These are phyloP conservation scores for Penicillium coprophilum DNA, from an alignment of 495 filamentous ascomycete genomes.

Conservation along the genomic window DNA sequence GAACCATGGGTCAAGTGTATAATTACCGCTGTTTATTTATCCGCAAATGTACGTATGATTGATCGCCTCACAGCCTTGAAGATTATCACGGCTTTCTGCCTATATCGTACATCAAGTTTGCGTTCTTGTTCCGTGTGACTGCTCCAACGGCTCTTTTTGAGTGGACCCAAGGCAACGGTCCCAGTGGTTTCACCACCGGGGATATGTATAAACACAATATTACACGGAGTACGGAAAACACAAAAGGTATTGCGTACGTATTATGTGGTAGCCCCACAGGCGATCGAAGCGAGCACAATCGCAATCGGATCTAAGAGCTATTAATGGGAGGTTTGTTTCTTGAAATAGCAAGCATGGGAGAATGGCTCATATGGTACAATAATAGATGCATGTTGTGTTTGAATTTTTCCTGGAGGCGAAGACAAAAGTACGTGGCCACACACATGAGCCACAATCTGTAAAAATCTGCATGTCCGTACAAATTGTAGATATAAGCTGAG, in stretches of 20 bases:
- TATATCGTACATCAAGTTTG: not conserved
- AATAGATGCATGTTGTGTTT: not conserved
- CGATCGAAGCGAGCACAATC: slow-evolving; percentile 3
- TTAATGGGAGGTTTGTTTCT: not conserved
- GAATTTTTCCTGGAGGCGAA: not conserved
- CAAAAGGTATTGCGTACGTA: not conserved
- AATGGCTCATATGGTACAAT: not conserved
- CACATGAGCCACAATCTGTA: slow-evolving; percentile 6
- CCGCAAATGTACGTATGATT: not conserved
- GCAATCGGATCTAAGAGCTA: not conserved
- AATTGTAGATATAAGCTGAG: slow-evolving; percentile 1
- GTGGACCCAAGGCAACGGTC: not conserved
- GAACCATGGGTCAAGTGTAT: slow-evolving; percentile 21
- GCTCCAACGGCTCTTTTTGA: slow-evolving; percentile 11
- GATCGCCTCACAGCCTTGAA: not conserved
- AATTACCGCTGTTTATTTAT: slow-evolving; percentile 25
- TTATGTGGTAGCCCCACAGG: not conserved
- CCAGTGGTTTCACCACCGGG: slow-evolving; percentile 3
- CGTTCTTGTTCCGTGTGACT: slow-evolving; percentile 7
- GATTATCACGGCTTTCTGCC: not conserved
- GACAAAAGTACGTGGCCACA: slow-evolving; percentile 7
- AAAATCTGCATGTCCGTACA: not conserved
- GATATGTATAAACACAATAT: not conserved
- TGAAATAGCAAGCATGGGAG: not conserved
- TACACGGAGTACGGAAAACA: no score